These are phyloP conservation scores for Botrytis deweyae DNA, from an alignment of 2,329 filamentous ascomycete genomes.

Conservation along the genomic window DNA sequence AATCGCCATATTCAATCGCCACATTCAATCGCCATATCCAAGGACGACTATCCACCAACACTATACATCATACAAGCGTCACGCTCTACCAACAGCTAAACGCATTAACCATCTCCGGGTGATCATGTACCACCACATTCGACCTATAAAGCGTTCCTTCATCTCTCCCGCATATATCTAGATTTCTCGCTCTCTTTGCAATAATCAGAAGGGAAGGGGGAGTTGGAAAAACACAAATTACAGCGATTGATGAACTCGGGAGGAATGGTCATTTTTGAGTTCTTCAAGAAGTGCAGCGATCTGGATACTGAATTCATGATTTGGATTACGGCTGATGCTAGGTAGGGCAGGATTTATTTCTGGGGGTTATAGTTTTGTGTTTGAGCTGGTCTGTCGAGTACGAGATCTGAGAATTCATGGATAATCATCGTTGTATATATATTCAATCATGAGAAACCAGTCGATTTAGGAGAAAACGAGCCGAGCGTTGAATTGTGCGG, in stretches of 20 bases:
- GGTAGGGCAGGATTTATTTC: constrained; percentile 26
- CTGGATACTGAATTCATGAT: constrained; percentile 11
- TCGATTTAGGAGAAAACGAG: background rate
- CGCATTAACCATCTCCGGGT: no score
- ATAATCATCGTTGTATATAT: rapidly evolving
- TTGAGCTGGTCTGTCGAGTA: background rate
- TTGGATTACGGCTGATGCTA: constrained; percentile 12
- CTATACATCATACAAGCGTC: no score
- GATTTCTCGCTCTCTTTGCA: no score
- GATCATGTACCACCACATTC: no score
- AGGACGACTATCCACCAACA: no score
- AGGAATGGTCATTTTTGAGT: constrained; percentile 18
- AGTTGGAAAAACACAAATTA: constrained; percentile 21
- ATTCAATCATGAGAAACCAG: background rate
- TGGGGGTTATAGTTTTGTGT: no score
- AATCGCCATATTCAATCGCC: no score
- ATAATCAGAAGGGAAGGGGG: constrained; percentile 24
- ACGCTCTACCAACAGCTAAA: no score
- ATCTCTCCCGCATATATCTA: no score
- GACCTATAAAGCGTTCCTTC: no score
- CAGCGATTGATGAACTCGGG: constrained; percentile 24
- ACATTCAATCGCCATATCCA: no score
- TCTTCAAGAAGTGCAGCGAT: constrained; percentile 22
- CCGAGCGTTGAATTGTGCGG: background rate
- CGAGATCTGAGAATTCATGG: background rate